Evolutionary conservation across 176 grass and related monocot genomes (phyloP).

Genomic region (Rhynchospora pubera): DNA sequence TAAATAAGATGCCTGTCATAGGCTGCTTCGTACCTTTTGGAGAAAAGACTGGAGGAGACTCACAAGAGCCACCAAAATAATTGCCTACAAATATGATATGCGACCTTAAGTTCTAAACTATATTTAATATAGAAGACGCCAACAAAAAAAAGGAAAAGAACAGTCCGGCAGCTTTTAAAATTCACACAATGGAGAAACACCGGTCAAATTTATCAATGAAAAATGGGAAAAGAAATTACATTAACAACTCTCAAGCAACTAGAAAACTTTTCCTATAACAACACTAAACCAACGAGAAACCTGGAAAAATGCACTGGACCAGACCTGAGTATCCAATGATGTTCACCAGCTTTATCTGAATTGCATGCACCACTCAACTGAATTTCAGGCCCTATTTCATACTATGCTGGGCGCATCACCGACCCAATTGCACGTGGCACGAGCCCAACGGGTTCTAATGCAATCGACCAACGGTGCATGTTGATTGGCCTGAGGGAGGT

Average conservation of each 20-base stretch:
- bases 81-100: constrained; percentile 43
- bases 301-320: constrained; percentile 26
- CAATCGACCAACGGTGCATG: constrained; percentile 93
- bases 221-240: constrained; percentile 36
- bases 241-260: constrained; percentile 23
- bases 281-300: constrained; percentile 13
- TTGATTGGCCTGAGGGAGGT: constrained; percentile 54
- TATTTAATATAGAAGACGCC: constrained; percentile 37
- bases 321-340: constrained; percentile 1
- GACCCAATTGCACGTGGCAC: constrained; percentile 71
- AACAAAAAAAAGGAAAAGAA: constrained; percentile 34
- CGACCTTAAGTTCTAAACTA: constrained; percentile 31
- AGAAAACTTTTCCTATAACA: constrained; percentile 9
- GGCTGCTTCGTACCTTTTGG: too few species aligned
- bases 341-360: not conserved
- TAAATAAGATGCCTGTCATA: too few species aligned
- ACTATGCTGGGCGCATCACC: constrained; percentile 97
- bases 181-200: constrained; percentile 32
- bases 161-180: constrained; percentile 29
- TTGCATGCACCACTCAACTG: not conserved
- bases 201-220: constrained; percentile 20
- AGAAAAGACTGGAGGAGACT: not conserved
- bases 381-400: constrained; percentile 26
- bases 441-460: constrained; percentile 81
- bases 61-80: constrained; percentile 25